phyloP scores from a whole-genome alignment of 2,329 filamentous ascomycete genomes.

The Cladosporium halotolerans region DNA sequence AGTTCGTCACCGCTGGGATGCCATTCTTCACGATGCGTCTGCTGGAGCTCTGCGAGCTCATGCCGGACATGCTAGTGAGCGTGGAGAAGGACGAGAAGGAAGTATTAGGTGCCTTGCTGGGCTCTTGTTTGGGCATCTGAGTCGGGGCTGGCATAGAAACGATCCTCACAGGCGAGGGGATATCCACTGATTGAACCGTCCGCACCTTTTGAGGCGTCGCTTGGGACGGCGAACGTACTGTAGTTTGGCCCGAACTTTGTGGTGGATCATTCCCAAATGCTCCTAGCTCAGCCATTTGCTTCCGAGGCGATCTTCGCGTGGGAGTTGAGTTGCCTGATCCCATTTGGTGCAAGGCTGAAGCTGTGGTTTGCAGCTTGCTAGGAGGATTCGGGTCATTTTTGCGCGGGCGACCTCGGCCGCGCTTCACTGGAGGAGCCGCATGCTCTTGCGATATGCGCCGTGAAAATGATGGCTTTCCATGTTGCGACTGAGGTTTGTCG shows the following conservation, averaged over 20 bases:
- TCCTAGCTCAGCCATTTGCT: not conserved
- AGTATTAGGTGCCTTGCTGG: constrained; percentile 4
- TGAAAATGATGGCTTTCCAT: too few species aligned
- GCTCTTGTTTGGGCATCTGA: constrained; percentile 3
- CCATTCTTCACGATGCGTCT: constrained; percentile 51
- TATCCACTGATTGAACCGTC: constrained; percentile 10
- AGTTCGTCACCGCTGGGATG: constrained; percentile 44
- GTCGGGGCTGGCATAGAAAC: not conserved
- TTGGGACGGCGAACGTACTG: not conserved
- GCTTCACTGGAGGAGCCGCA: not conserved
- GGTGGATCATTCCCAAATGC: not conserved
- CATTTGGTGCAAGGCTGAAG: not conserved
- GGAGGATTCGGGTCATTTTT: not conserved
- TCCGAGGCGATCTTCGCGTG: constrained; percentile 1
- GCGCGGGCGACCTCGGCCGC: constrained; percentile 2
- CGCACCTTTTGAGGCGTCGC: not conserved
- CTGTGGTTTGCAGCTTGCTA: not conserved
- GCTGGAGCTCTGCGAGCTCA: constrained; percentile 37
- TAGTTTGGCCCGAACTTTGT: constrained; percentile 1
- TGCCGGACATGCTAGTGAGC: constrained; percentile 22
- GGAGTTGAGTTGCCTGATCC: not conserved
- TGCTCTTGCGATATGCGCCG: not conserved
- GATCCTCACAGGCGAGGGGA: constrained; percentile 11
- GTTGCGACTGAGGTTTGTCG: not conserved
- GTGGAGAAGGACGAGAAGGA: constrained; percentile 27